A percentile compares a stretch with the other conserved stretches of the same genome.
Evolutionary conservation across 352 stramenopile species (phyloP).

Genomic region (Phytophthora hibernalis): DNA sequence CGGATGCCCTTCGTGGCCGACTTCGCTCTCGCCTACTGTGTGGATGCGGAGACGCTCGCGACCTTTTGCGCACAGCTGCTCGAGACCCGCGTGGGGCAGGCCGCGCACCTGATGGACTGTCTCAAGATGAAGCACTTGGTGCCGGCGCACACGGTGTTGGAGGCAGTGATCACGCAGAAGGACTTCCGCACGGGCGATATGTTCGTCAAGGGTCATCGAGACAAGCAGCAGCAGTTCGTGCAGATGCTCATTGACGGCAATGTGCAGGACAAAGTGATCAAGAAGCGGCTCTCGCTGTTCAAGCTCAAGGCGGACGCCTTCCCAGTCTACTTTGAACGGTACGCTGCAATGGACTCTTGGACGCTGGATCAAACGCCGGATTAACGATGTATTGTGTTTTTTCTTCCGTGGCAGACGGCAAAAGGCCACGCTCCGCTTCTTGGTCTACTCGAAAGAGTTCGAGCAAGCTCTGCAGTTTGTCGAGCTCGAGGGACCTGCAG

Average conservation of each 20-base stretch:
- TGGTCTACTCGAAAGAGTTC: conserved; percentile 68
- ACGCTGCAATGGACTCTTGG: background rate
- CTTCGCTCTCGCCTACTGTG: conserved; percentile 53
- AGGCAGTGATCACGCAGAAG: conserved; percentile 53
- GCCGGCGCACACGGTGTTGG: conserved; percentile 46
- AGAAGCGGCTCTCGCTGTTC: conserved; percentile 71
- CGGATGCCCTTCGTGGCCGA: conserved; percentile 45
- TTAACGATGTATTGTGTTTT: conserved; percentile 1
- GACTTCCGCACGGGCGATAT: conserved; percentile 64
- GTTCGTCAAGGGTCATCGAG: conserved; percentile 49
- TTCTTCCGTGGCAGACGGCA: conserved; percentile 35
- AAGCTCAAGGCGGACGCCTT: conserved; percentile 61
- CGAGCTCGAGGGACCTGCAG: conserved; percentile 30
- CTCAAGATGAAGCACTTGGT: conserved; percentile 55
- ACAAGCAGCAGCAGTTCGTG: conserved; percentile 56
- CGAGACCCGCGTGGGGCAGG: conserved; percentile 32
- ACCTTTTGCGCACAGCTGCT: conserved; percentile 43
- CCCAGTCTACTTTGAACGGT: conserved; percentile 64
- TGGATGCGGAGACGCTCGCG: conserved; percentile 37
- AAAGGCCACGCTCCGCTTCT: conserved; percentile 59
- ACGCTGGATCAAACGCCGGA: background rate
- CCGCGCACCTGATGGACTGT: conserved; percentile 56
- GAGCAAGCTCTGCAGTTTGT: conserved; percentile 62
- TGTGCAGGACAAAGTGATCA: conserved; percentile 71
- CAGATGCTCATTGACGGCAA: conserved; percentile 57